phyloP scores from a whole-genome alignment of 1,139 yeast species.

The Hemisphaericaspora subhashii region DNA sequence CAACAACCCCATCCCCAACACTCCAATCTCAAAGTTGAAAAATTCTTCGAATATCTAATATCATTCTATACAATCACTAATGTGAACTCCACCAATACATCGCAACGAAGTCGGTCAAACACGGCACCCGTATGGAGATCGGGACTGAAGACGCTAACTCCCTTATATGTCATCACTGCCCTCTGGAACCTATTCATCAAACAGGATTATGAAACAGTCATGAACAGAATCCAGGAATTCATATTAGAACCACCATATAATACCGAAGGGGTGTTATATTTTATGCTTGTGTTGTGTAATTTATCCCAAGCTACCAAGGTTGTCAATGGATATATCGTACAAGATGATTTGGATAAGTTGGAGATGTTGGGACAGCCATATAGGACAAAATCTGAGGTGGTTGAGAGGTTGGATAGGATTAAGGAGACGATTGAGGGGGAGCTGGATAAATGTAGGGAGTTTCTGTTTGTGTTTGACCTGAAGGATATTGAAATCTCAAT shows the following conservation, averaged over 20 bases:
- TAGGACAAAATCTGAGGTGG: constrained; percentile 8
- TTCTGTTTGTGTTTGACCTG: constrained; percentile 31
- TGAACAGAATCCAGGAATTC: constrained; percentile 37
- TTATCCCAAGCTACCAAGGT: constrained; percentile 20
- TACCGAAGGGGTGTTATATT: constrained; percentile 43
- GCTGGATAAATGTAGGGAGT: constrained; percentile 30
- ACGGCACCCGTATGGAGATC: constrained; percentile 42
- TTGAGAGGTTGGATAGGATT: constrained; percentile 15
- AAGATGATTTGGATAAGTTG: constrained; percentile 5
- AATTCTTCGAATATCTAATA: constrained; percentile 36
- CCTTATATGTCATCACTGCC: constrained; percentile 35
- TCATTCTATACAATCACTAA: constrained; percentile 26
- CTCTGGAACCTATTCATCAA: constrained; percentile 36
- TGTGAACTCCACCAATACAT: constrained; percentile 9
- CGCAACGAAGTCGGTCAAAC: constrained; percentile 11
- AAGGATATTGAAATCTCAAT: constrained; percentile 21
- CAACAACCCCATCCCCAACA: neutral
- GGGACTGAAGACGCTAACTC: constrained; percentile 38
- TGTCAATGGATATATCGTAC: constrained; percentile 10
- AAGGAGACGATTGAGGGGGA: constrained; percentile 19
- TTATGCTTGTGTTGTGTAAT: constrained; percentile 30
- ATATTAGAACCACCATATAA: constrained; percentile 47
- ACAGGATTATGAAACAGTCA: constrained; percentile 26
- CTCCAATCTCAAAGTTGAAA: no score
- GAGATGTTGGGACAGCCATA: constrained; percentile 6